Evolutionary conservation across 2,329 filamentous ascomycete species (phyloP).

Genomic region (Clarireedia monteithiana): DNA sequence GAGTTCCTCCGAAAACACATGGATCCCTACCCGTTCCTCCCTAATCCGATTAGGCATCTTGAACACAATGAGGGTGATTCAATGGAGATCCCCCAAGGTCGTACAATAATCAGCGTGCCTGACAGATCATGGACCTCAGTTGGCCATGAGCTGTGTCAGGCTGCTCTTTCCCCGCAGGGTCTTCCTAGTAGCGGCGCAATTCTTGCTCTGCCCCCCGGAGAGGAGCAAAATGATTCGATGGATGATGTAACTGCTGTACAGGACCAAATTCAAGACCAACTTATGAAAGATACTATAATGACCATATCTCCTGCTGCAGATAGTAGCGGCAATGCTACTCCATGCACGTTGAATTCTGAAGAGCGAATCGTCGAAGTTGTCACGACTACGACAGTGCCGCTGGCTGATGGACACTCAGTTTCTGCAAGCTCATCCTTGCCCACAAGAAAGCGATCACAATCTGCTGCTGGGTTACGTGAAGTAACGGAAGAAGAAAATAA

Average conservation of each 20-base stretch:
- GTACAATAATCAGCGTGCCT: slow-evolving; percentile 16
- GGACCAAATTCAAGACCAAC: slow-evolving; percentile 15
- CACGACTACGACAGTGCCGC: slow-evolving; percentile 18
- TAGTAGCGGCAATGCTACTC: slow-evolving; percentile 11
- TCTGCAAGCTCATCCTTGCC: slow-evolving; percentile 18
- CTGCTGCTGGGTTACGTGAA: slow-evolving; percentile 50
- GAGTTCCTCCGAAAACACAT: slow-evolving; percentile 43
- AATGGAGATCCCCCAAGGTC: slow-evolving; percentile 10
- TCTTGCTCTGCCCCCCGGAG: slow-evolving; percentile 17
- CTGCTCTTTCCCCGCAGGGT: slow-evolving; percentile 13
- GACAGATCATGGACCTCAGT: slow-evolving; percentile 23
- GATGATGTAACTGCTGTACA: not conserved
- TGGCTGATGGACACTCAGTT: slow-evolving; percentile 14
- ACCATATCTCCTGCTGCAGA: slow-evolving; percentile 20
- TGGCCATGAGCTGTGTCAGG: slow-evolving; percentile 21
- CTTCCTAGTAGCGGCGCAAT: slow-evolving; percentile 15
- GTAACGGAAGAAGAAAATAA: slow-evolving; percentile 47
- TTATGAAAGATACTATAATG: slow-evolving; percentile 22
- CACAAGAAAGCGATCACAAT: slow-evolving; percentile 55
- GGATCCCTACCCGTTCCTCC: slow-evolving; percentile 56
- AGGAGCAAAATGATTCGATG: slow-evolving; percentile 7
- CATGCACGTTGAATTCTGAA: slow-evolving; percentile 13
- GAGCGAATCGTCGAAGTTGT: slow-evolving; percentile 16
- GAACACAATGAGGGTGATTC: not conserved
- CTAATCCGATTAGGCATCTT: slow-evolving; percentile 38